Evolutionary conservation across 768 basidiomycete genomes (phyloP).

Genomic region (Termitomyces sp.): DNA sequence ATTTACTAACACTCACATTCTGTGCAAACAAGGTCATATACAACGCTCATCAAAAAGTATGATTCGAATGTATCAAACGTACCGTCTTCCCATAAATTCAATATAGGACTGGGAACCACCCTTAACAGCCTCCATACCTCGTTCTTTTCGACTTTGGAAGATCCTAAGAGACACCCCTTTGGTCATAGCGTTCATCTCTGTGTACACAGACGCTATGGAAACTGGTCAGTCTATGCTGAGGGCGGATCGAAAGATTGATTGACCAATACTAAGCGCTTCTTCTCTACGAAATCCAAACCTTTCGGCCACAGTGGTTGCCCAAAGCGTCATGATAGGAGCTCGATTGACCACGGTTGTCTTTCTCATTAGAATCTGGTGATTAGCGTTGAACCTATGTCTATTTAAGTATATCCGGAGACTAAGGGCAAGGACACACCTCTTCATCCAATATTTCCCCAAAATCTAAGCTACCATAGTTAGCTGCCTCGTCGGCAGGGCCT

Average conservation of each 20-base stretch:
- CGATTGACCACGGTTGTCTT: slow-evolving; percentile 77
- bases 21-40: slow-evolving; percentile 19
- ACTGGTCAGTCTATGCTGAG: not conserved
- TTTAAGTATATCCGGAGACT: not conserved
- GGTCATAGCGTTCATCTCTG: slow-evolving; percentile 84
- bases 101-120: slow-evolving; percentile 76
- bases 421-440: slow-evolving; percentile 35
- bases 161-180: slow-evolving; percentile 85
- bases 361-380: slow-evolving; percentile 46
- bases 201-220: slow-evolving; percentile 77
- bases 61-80: slow-evolving; percentile 7
- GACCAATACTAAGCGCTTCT: slow-evolving; percentile 90
- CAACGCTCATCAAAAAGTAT: slow-evolving; percentile 16
- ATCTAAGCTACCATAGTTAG: slow-evolving; percentile 49
- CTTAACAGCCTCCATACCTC: slow-evolving; percentile 47
- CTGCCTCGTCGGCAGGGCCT: slow-evolving; percentile 44
- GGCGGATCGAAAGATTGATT: not conserved
- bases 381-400: too few relatives aligned
- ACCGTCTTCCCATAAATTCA: slow-evolving; percentile 79
- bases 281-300: slow-evolving; percentile 80
- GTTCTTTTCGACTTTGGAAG: slow-evolving; percentile 49
- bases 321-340: slow-evolving; percentile 92
- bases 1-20: slow-evolving; percentile 8
- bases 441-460: slow-evolving; percentile 75
- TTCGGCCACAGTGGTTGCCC: slow-evolving; percentile 85